Evolutionary conservation across 2,329 filamentous ascomycete genomes (phyloP).

Genomic region (Claviceps spartinae): DNA sequence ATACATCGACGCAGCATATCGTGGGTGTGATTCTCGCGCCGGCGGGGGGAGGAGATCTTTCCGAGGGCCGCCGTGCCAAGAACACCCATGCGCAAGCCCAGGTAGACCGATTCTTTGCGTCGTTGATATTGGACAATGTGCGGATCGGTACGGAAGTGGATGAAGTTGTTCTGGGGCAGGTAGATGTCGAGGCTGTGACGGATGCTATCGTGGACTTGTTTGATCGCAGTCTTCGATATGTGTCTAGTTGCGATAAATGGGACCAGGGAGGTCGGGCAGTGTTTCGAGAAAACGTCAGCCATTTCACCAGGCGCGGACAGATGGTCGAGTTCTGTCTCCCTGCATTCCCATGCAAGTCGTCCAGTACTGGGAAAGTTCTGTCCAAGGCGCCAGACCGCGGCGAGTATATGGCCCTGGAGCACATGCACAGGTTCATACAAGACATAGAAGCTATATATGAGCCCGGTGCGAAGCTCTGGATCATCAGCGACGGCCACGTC

Average conservation of each 20-base stretch:
- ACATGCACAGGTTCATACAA: conserved; percentile 17
- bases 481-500: conserved; percentile 27
- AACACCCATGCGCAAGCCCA: not conserved
- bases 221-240: conserved; percentile 13
- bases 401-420: conserved; percentile 20
- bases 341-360: conserved; percentile 27
- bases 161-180: not conserved
- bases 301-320: conserved; percentile 12
- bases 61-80: too few species aligned
- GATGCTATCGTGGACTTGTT: conserved; percentile 11
- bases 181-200: not conserved
- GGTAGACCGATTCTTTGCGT: conserved; percentile 5
- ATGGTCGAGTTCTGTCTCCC: conserved; percentile 19
- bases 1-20: not conserved
- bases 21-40: conserved; percentile 4
- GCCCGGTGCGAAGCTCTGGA: conserved; percentile 21
- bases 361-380: conserved; percentile 20
- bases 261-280: conserved; percentile 8
- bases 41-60: too few species aligned
- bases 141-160: not conserved
- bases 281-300: conserved; percentile 11
- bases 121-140: conserved; percentile 2
- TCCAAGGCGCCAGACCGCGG: conserved; percentile 20
- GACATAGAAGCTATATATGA: conserved; percentile 17
- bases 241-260: conserved; percentile 13